Conservation (phyloP, 179 eudicot species). For the Drosera spatulata region DNA sequence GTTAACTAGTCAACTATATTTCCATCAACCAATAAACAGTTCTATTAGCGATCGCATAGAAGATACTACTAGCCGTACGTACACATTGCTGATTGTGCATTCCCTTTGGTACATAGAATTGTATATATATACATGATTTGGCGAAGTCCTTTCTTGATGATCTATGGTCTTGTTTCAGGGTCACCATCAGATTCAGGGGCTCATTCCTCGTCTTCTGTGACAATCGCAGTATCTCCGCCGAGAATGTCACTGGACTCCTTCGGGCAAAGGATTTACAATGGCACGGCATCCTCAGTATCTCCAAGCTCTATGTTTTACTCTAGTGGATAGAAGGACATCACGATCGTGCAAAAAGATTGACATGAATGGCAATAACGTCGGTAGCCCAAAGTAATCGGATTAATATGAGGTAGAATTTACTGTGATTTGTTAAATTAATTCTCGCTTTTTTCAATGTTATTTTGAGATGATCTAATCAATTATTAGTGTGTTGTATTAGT, state of each 20-base stretch:
- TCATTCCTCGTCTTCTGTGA: constrained; percentile 56
- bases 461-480: too few relatives aligned
- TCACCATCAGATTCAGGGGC: constrained; percentile 71
- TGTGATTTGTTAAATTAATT: too few relatives aligned
- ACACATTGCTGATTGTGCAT: too few relatives aligned
- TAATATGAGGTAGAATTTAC: not conserved
- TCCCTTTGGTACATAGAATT: too few relatives aligned
- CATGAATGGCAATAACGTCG: not conserved
- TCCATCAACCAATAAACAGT: too few relatives aligned
- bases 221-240: constrained; percentile 64
- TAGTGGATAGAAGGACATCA: not conserved
- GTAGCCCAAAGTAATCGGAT: not conserved
- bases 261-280: constrained; percentile 20
- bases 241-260: constrained; percentile 50
- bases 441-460: too few relatives aligned
- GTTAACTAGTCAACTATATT: too few relatives aligned
- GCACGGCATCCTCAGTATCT: constrained; percentile 7
- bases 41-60: too few relatives aligned
- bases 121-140: too few relatives aligned
- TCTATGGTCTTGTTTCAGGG: constrained; percentile 16
- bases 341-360: not conserved
- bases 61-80: too few relatives aligned
- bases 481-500: not conserved
- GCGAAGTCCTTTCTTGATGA: too few relatives aligned
- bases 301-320: constrained; percentile 31